Evolutionary conservation across 1,139 yeast genomes (phyloP).

Genomic region (Geotrichum reessii): DNA sequence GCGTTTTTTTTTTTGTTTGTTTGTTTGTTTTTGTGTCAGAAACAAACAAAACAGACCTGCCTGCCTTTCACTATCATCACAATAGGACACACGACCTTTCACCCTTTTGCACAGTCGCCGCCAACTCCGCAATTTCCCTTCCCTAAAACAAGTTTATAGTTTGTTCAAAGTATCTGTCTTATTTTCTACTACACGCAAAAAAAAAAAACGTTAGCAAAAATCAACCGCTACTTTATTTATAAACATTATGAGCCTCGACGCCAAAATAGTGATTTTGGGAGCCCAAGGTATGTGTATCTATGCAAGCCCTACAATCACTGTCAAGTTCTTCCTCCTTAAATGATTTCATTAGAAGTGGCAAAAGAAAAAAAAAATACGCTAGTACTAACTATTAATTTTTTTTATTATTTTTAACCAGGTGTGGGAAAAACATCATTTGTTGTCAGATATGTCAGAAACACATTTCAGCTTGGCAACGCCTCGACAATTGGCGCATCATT

Average conservation of each 20-base stretch:
- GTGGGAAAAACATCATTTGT: slow-evolving; percentile 91
- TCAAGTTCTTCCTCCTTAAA: too few species aligned
- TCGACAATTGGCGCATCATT: slow-evolving; percentile 96
- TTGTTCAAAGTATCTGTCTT: background rate
- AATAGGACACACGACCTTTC: background rate
- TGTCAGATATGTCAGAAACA: slow-evolving; percentile 80
- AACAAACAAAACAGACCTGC: background rate
- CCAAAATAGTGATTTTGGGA: slow-evolving; percentile 37
- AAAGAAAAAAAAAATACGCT: slow-evolving; percentile 5
- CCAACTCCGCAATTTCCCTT: background rate
- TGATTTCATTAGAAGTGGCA: background rate
- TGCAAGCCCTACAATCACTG: background rate
- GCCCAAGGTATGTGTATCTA: slow-evolving; percentile 31
- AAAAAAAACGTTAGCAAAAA: background rate
- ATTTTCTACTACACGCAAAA: background rate
- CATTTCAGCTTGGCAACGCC: slow-evolving; percentile 84
- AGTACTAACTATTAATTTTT: background rate
- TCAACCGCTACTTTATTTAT: background rate
- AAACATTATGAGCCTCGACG: slow-evolving; percentile 34
- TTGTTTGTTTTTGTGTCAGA: background rate
- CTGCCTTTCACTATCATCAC: background rate
- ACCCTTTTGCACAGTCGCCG: background rate
- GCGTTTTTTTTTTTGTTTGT: background rate
- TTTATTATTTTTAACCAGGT: slow-evolving; percentile 43
- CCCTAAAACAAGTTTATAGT: background rate